phyloP scores from a whole-genome alignment of 1,284 basidiomycete genomes.

The Puccinia polysora region DNA sequence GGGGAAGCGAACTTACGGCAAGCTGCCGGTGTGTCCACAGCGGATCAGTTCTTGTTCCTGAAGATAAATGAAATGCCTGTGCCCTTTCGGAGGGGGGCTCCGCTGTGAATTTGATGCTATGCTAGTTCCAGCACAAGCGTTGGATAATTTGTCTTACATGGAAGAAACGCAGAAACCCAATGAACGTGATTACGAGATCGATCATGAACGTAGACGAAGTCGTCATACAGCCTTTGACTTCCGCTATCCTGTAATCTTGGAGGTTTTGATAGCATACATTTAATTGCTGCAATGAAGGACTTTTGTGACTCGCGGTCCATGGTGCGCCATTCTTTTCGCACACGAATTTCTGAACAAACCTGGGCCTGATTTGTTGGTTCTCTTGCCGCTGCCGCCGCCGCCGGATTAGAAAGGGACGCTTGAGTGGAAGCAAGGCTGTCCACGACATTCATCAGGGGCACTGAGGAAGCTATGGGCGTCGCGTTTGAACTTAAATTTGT shows the following conservation, averaged over 20 bases:
- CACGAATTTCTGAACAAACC: not conserved
- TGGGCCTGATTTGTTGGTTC: not conserved
- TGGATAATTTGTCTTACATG: slow-evolving; percentile 13
- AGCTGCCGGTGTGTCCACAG: slow-evolving; percentile 29
- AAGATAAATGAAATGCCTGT: slow-evolving; percentile 43
- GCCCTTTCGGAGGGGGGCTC: not conserved
- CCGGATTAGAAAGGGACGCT: not conserved
- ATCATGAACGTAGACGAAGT: slow-evolving; percentile 39
- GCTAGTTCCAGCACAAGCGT: not conserved
- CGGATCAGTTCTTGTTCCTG: slow-evolving; percentile 17
- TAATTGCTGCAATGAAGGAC: slow-evolving; percentile 24
- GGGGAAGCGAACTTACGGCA: slow-evolving; percentile 38
- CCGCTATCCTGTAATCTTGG: slow-evolving; percentile 8
- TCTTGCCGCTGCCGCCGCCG: too few species aligned
- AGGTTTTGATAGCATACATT: slow-evolving; percentile 26
- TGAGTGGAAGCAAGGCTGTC: not conserved
- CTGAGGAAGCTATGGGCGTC: too few species aligned
- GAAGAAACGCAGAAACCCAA: slow-evolving; percentile 31
- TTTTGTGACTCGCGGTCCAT: slow-evolving; percentile 11
- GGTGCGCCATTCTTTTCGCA: slow-evolving; percentile 38
- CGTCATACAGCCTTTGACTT: slow-evolving; percentile 14
- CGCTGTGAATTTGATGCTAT: not conserved
- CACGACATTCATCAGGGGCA: too few species aligned
- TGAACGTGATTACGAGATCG: slow-evolving; percentile 14
- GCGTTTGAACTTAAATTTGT: too few species aligned